Evolutionary conservation across 257 asterid genomes (phyloP).

Genomic region (Solanum virginianum): DNA sequence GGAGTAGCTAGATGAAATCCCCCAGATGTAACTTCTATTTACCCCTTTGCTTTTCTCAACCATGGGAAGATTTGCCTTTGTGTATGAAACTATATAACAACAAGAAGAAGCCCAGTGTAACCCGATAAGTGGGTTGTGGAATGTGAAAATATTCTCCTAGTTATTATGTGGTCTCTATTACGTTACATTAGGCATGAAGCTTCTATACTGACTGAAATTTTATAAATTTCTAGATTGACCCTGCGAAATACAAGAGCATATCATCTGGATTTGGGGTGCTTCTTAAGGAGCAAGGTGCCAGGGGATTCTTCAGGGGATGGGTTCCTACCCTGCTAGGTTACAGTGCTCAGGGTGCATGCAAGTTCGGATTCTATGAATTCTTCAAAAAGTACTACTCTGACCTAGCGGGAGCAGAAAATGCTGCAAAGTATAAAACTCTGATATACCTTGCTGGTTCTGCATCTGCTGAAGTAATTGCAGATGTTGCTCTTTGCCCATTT

Average conservation of each 20-base stretch:
- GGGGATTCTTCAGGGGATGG: conserved; percentile 58
- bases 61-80: not conserved
- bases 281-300: conserved; percentile 40
- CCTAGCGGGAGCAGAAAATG: conserved; percentile 50
- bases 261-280: conserved; percentile 44
- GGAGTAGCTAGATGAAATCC: too few relatives aligned
- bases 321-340: conserved; percentile 52
- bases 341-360: conserved; percentile 71
- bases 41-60: not conserved
- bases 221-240: conserved; percentile 28
- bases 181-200: not conserved
- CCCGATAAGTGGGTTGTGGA: not conserved
- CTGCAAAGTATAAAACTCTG: conserved; percentile 43
- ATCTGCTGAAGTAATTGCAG: conserved; percentile 56
- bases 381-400: conserved; percentile 56
- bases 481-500: conserved; percentile 47
- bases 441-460: conserved; percentile 61
- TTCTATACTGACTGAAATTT: not conserved
- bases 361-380: conserved; percentile 51
- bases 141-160: not conserved
- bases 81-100: not conserved
- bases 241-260: conserved; percentile 47
- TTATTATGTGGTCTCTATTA: not conserved
- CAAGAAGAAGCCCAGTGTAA: not conserved
- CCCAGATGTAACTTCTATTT: not conserved